Evolutionary conservation across 1,139 yeast genomes (phyloP), one percentile per base, ranked within the genome.

Genomic region (Blastobotrys buckinghamii): DNA sequence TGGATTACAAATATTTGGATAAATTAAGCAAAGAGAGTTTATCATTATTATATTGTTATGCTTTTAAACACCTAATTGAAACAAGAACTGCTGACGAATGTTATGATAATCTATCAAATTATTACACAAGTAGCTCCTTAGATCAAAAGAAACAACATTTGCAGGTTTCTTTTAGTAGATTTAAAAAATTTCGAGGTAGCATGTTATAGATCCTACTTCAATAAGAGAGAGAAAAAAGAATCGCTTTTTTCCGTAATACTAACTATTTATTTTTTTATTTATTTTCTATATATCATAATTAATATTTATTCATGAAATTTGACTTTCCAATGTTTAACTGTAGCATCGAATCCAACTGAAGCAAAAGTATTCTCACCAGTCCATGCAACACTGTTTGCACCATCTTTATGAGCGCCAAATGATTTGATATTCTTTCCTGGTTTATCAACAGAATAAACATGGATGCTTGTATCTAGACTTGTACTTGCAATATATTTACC

Each of bases 361-460:
- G 80, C 78, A 43, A 90, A 65, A 17, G 71, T 68, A 38, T 67
- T 63, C 7, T 67, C 72, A 16, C 64, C 68, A 33, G 73, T 51
- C 97, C 97, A 94, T 44, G 70, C 75, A 15, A 88, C 85, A 33
- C 79, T 79, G 42, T 80, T 77, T 42, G 87, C 88, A 50, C 97
- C 97, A 48, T 81, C 90, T 63, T 86, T 89, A 65, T 92, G 99
- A 0, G 96, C 92, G 60, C 85, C 84, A 54, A 84, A 71, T 42
- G 69, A 68, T 68, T 87, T 88, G 57, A 85, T 70, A 53, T 82
- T 89, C 70, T 81, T 85, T 51, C 84, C 77, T 6, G 97, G 96
- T 58, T 75, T 79, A 33, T 74, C 78, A 20, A 86, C 89, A 10
- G 94, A 84, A 67, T 89, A 92, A 15, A 92, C 71, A 54, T 81